Conservation (phyloP, 352 stramenopile species). For the Phytophthora aleatoria region DNA sequence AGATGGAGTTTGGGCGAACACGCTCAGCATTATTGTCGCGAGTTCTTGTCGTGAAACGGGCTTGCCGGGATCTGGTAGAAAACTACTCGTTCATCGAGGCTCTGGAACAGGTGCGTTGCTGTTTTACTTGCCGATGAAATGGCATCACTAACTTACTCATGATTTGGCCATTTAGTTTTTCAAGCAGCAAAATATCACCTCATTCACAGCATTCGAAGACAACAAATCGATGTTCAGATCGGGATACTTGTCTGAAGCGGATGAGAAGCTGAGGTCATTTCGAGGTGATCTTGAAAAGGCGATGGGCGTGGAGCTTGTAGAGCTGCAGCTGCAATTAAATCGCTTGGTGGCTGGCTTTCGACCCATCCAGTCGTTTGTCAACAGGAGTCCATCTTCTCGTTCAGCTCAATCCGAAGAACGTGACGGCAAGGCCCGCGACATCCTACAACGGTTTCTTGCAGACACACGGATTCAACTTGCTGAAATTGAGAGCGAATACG, state of each 20-base stretch:
- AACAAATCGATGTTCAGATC: conserved; percentile 40
- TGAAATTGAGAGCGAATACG: conserved; percentile 67
- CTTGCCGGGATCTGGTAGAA: conserved; percentile 68
- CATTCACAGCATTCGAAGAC: conserved; percentile 40
- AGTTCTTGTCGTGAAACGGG: conserved; percentile 64
- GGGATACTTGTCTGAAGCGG: conserved; percentile 40
- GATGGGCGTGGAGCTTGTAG: conserved; percentile 53
- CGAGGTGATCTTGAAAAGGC: conserved; percentile 61
- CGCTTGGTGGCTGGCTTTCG: conserved; percentile 51
- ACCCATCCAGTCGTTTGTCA: conserved; percentile 54
- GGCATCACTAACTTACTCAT: conserved; percentile 3
- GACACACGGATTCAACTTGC: conserved; percentile 40
- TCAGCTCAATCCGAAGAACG: conserved; percentile 31
- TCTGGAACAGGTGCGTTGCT: conserved; percentile 43
- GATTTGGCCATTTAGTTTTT: conserved; percentile 47
- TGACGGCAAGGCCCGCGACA: conserved; percentile 47
- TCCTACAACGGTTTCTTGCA: conserved; percentile 53
- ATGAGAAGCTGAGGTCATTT: conserved; percentile 66
- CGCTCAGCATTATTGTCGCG: conserved; percentile 47
- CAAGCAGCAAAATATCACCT: conserved; percentile 34
- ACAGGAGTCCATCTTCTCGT: conserved; percentile 26
- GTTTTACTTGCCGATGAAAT: background rate
- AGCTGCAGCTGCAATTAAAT: conserved; percentile 72
- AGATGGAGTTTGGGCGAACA: conserved; percentile 63
- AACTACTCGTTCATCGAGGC: conserved; percentile 70